These are phyloP conservation scores for Phytopythium aichiense DNA, from an alignment of 352 stramenopile genomes.

Conservation along the genomic window DNA sequence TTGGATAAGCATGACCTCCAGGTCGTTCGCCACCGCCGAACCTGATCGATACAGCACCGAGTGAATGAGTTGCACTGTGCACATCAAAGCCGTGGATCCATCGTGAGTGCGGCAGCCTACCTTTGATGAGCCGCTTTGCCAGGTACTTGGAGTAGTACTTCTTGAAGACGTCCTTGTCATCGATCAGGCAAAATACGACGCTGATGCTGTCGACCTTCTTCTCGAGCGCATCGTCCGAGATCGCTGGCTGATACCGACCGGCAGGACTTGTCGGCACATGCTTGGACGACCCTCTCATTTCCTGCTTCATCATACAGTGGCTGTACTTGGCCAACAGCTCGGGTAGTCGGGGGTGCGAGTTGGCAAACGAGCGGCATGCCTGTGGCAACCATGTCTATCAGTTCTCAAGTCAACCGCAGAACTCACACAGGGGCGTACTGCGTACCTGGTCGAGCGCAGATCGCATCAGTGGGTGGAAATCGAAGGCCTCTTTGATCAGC, in stretches of 20 bases:
- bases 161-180: constrained; percentile 89
- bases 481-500: constrained; percentile 82
- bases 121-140: constrained; percentile 83
- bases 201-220: constrained; percentile 80
- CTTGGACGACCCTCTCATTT: constrained; percentile 29
- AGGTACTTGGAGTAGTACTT: constrained; percentile 87
- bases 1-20: constrained; percentile 76
- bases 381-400: constrained; percentile 9
- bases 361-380: constrained; percentile 82
- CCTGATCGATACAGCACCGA: constrained; percentile 15
- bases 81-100: neutral
- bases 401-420: neutral
- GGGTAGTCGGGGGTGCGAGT: constrained; percentile 72
- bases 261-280: neutral
- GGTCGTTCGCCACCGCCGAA: constrained; percentile 65
- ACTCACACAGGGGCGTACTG: neutral
- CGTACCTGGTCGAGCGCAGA: constrained; percentile 78
- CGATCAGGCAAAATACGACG: constrained; percentile 85
- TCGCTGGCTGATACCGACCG: constrained; percentile 1
- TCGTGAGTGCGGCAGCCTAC: constrained; percentile 16
- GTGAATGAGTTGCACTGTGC: constrained; percentile 2
- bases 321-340: constrained; percentile 83
- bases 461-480: constrained; percentile 78
- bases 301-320: constrained; percentile 80
- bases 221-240: constrained; percentile 55